phyloP scores from a whole-genome alignment of 2,329 filamentous ascomycete species.

The Diaporthe sp. region DNA sequence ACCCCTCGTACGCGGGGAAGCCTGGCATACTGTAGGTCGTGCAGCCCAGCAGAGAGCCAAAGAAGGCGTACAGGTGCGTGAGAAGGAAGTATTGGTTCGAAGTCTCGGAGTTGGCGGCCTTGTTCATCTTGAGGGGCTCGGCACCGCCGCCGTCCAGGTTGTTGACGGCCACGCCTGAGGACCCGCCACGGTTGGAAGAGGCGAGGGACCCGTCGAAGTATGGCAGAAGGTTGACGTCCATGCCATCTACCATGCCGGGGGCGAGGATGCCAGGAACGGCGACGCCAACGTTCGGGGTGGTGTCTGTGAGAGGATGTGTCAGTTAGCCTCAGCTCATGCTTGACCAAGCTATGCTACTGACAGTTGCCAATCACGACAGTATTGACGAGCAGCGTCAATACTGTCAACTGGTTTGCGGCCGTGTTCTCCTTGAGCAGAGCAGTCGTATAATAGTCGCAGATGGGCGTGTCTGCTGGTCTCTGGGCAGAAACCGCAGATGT shows the following conservation, averaged over 20 bases:
- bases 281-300: constrained; percentile 65
- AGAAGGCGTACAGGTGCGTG: constrained; percentile 74
- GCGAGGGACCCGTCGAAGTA: constrained; percentile 70
- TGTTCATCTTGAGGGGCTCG: constrained; percentile 67
- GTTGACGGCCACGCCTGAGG: constrained; percentile 64
- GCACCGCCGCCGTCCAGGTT: constrained; percentile 73
- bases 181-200: constrained; percentile 66
- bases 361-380: constrained; percentile 75
- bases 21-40: constrained; percentile 62
- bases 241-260: constrained; percentile 62
- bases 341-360: constrained; percentile 46
- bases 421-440: constrained; percentile 71
- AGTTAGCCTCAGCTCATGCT: neutral
- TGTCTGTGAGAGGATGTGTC: constrained; percentile 54
- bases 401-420: constrained; percentile 67
- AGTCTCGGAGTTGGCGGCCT: constrained; percentile 61
- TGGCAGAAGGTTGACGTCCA: constrained; percentile 67
- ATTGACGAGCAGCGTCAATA: constrained; percentile 71
- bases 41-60: constrained; percentile 70
- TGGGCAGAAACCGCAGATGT: constrained; percentile 53
- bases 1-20: constrained; percentile 63
- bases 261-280: constrained; percentile 70
- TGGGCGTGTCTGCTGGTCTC: constrained; percentile 62
- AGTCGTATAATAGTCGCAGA: constrained; percentile 76
- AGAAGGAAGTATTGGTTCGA: constrained; percentile 71